phyloP scores from a whole-genome alignment of 345 rosid genomes.

The Theobroma cacao region DNA sequence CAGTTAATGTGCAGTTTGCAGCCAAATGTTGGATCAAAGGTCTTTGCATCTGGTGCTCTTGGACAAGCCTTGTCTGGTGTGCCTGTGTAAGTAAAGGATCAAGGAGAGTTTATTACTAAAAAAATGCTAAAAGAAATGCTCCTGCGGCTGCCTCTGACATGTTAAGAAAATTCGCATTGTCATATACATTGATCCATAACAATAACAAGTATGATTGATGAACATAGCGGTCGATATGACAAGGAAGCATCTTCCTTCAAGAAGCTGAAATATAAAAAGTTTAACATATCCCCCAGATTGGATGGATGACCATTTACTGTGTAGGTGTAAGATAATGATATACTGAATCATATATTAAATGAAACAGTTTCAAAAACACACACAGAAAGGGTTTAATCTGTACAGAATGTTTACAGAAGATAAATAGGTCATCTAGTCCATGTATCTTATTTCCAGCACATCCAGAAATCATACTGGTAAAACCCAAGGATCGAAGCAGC shows the following conservation, averaged over 20 bases:
- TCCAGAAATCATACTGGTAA: not conserved
- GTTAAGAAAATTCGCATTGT: not conserved
- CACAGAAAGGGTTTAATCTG: not conserved
- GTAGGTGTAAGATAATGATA: not conserved
- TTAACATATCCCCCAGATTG: not conserved
- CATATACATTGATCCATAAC: not conserved
- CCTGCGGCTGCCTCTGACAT: not conserved
- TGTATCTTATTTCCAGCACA: not conserved
- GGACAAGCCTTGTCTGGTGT: not conserved
- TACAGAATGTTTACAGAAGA: conserved; percentile 2
- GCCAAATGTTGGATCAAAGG: not conserved
- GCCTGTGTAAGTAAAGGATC: not conserved
- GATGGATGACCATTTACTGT: not conserved
- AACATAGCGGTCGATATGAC: not conserved
- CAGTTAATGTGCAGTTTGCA: no score
- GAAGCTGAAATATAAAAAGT: not conserved
- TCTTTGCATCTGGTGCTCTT: not conserved
- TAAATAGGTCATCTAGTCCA: not conserved
- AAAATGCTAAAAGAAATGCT: not conserved
- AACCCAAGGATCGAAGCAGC: conserved; percentile 3
- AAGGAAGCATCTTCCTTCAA: not conserved
- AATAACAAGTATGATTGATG: not conserved
- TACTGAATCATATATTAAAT: not conserved
- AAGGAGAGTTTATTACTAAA: not conserved
- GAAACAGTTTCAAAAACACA: not conserved